Evolutionary conservation across 2,329 filamentous ascomycete genomes (phyloP).

Genomic region (Pseudocercospora fijiensis): DNA sequence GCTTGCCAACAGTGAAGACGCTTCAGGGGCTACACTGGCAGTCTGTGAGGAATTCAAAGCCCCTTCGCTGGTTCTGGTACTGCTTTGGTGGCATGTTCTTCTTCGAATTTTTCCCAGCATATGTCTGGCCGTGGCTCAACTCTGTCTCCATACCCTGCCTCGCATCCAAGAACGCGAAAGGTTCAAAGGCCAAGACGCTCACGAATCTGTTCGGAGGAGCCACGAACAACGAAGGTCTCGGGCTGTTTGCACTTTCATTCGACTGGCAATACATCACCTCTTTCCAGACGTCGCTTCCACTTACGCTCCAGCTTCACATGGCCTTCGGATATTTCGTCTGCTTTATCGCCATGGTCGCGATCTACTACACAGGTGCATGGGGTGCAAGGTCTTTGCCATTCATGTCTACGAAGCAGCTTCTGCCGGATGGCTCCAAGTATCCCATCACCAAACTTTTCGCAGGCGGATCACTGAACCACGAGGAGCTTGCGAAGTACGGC

Average conservation of each 20-base stretch:
- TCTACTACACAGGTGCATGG: constrained; percentile 56
- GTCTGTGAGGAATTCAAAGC: constrained; percentile 51
- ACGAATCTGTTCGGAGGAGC: constrained; percentile 55
- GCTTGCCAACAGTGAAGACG: constrained; percentile 54
- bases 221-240: constrained; percentile 54
- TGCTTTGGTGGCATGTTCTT: constrained; percentile 45
- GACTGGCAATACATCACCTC: constrained; percentile 60
- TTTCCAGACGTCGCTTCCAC: constrained; percentile 52
- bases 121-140: constrained; percentile 58
- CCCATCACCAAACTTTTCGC: constrained; percentile 45
- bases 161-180: constrained; percentile 53
- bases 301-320: constrained; percentile 48
- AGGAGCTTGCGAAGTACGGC: constrained; percentile 46
- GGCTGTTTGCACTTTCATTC: constrained; percentile 52
- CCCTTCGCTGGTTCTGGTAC: constrained; percentile 55
- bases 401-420: constrained; percentile 54
- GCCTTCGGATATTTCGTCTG: constrained; percentile 51
- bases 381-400: constrained; percentile 50
- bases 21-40: constrained; percentile 58
- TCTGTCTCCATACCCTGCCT: constrained; percentile 56
- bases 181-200: constrained; percentile 46
- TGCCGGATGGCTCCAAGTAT: constrained; percentile 41
- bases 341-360: constrained; percentile 51
- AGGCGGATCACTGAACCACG: constrained; percentile 45
- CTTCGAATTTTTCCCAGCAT: constrained; percentile 57